phyloP scores from a whole-genome alignment of 768 basidiomycete species.

The Kwoniella dendrophila region DNA sequence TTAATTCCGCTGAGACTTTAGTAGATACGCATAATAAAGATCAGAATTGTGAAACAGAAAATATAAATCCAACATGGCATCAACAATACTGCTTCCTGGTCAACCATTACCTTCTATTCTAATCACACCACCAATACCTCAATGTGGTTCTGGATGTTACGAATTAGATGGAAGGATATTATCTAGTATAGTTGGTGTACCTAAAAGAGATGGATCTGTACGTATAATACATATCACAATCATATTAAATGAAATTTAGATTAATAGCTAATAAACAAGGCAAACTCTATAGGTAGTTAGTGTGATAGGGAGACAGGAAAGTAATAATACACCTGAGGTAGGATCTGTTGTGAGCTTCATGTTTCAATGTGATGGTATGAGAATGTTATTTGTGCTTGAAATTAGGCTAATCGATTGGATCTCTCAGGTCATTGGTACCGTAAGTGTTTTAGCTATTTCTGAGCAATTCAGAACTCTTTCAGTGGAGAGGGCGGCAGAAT shows the following conservation, averaged over 20 bases:
- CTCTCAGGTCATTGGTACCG: constrained; percentile 46
- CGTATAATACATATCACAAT: constrained; percentile 5
- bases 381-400: neutral
- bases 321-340: constrained; percentile 47
- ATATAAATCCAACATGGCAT: no score
- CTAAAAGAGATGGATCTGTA: constrained; percentile 44
- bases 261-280: constrained; percentile 9
- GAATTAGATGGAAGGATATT: constrained; percentile 44
- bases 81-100: constrained; percentile 46
- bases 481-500: no score
- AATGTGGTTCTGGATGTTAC: constrained; percentile 52
- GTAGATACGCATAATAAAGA: no score
- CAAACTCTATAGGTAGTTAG: constrained; percentile 36
- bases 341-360: constrained; percentile 42
- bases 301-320: constrained; percentile 48
- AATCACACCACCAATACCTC: constrained; percentile 40
- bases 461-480: no score
- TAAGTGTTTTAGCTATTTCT: no score
- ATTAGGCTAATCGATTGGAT: neutral
- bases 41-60: no score
- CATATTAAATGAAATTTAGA: neutral
- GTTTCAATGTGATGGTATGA: neutral
- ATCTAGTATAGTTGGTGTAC: constrained; percentile 48
- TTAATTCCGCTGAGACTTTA: no score
- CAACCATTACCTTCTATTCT: constrained; percentile 49